phyloP scores from a whole-genome alignment of 352 stramenopile genomes.

The Thalassiosira mediterranea region DNA sequence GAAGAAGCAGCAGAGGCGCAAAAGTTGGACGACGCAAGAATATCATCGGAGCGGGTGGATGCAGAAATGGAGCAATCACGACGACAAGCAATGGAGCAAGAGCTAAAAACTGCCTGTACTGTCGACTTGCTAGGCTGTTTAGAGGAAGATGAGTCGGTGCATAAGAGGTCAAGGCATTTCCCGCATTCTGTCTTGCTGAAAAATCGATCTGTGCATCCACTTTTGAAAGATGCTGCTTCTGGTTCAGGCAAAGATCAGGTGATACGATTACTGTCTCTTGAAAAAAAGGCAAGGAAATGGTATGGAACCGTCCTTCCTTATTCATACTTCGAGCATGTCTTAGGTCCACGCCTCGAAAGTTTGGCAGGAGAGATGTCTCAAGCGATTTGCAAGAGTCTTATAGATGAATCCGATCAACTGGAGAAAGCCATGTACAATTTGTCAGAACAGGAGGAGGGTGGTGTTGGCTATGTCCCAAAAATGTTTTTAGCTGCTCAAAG shows the following conservation, averaged over 20 bases:
- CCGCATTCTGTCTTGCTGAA: constrained; percentile 35
- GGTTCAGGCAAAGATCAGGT: constrained; percentile 27
- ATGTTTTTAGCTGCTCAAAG: constrained; percentile 46
- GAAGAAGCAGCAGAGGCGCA: constrained; percentile 45
- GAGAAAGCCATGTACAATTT: constrained; percentile 52
- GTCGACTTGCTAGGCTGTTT: constrained; percentile 39
- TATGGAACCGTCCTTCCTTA: constrained; percentile 55
- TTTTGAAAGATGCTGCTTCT: constrained; percentile 23
- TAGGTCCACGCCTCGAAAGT: constrained; percentile 37
- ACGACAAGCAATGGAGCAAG: constrained; percentile 15
- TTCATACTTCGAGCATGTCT: constrained; percentile 45
- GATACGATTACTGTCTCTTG: constrained; percentile 40
- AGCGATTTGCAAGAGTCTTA: constrained; percentile 19
- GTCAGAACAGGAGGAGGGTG: constrained; percentile 48
- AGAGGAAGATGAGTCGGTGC: constrained; percentile 9
- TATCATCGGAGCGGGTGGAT: constrained; percentile 42
- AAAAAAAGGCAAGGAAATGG: constrained; percentile 53
- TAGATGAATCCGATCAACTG: constrained; percentile 28
- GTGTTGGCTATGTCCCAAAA: constrained; percentile 45
- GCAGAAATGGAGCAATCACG: constrained; percentile 27
- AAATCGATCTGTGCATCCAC: constrained; percentile 22
- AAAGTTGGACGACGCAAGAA: constrained; percentile 49
- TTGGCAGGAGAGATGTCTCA: constrained; percentile 12
- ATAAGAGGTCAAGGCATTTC: constrained; percentile 40
- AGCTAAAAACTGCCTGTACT: constrained; percentile 25